phyloP scores from a whole-genome alignment of 2,329 filamentous ascomycete species.

The Botrytis fabae region DNA sequence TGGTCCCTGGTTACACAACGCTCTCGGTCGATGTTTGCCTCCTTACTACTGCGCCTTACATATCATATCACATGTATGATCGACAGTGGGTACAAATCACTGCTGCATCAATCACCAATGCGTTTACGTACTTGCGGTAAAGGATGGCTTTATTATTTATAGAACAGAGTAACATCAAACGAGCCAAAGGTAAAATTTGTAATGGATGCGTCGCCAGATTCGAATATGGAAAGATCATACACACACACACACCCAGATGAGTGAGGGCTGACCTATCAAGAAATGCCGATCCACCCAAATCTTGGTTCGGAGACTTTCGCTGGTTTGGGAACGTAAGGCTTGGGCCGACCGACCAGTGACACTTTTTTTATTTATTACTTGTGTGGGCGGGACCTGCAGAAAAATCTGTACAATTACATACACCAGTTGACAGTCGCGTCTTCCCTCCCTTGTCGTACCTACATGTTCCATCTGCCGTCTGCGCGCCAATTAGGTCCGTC shows the following conservation, averaged over 20 bases:
- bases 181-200: neutral
- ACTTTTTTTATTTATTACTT: neutral
- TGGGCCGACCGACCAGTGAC: neutral
- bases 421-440: neutral
- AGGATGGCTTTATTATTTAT: neutral
- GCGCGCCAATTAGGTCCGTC: neutral
- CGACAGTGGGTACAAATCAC: neutral
- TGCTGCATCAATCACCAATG: neutral
- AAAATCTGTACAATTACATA: neutral
- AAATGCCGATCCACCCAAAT: neutral
- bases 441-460: neutral
- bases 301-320: neutral
- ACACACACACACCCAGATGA: neutral
- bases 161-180: neutral
- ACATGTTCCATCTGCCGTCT: neutral
- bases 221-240: neutral
- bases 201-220: neutral
- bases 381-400: neutral
- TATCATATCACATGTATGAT: conserved; percentile 2
- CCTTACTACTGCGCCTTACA: neutral
- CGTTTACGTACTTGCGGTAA: neutral
- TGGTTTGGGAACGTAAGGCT: neutral
- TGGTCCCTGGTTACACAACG: neutral
- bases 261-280: neutral
- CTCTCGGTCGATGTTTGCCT: neutral